Evolutionary conservation across 208 protist species (phyloP), one percentile per base, ranked within the genome.

Genomic region (Jaenimonas drosophilae): DNA sequence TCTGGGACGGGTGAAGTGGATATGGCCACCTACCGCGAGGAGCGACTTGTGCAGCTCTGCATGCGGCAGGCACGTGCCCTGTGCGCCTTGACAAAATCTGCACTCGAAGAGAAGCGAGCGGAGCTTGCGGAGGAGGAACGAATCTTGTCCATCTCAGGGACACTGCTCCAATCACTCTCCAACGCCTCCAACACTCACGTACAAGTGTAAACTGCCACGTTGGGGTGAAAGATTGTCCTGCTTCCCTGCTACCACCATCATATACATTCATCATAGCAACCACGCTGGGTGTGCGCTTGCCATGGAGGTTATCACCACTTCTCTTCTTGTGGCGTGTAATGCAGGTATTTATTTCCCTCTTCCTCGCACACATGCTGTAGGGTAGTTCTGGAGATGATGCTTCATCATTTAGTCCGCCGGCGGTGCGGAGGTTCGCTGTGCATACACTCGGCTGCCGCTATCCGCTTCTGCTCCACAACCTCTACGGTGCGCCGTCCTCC

Each of bases 1-100:
- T n/a, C n/a, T n/a, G n/a, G 61, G 29, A 11, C 19, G 30, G 29
- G 27, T 12, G 70, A 81, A 26, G 38, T 57, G 2, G 39, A 33
- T 5, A 55, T 47, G 23, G 31, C 48, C 9, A 54, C 37, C 34
- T 41, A 51, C 0, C 60, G 60, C 12, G 62, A 62, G 6, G 49
- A 43, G 28, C 75, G 74, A 41, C 29, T 78, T 57, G 23, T 32
- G 3, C 71, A 82, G 37, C 54, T 88, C 21, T 89, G 76, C 46
- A 41, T 54, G 17, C 66, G 84, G 1, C 84, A 92, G 48, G 40
- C 88, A 6, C 67, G 57, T 14, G 84, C 84, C 4, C 54, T 92
- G 14, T 64, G 51, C 41, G 51, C 64, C 26, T 59, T 92, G 1
- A 75, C 71, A 4, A 40, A 56, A 5, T 65, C 68, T 4, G 74